Evolutionary conservation across 305 asterid species (phyloP).

Genomic region (Ilex paraguariensis): DNA sequence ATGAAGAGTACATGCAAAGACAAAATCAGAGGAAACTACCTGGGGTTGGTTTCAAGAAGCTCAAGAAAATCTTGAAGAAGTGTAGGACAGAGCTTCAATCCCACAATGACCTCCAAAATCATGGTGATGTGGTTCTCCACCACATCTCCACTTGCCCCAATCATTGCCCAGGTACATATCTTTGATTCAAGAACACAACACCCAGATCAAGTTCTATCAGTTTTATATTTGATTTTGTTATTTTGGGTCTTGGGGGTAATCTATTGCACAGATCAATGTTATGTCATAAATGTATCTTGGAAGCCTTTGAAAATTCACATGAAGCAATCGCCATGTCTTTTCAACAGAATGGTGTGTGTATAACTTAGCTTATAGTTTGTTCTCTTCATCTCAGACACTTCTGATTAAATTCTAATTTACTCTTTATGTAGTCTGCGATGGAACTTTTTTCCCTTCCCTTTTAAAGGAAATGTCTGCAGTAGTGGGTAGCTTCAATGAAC

Average conservation of each 20-base stretch:
- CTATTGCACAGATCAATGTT: too few relatives aligned
- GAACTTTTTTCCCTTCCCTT: slow-evolving; percentile 87
- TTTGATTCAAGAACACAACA: too few relatives aligned
- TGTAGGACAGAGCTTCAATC: slow-evolving; percentile 45
- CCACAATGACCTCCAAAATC: slow-evolving; percentile 2
- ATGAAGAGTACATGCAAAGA: slow-evolving; percentile 78
- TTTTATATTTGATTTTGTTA: too few relatives aligned
- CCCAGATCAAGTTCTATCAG: too few relatives aligned
- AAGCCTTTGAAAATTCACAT: too few relatives aligned
- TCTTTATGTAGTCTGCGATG: slow-evolving; percentile 67
- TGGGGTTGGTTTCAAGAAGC: slow-evolving; percentile 71
- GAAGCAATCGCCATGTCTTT: too few relatives aligned
- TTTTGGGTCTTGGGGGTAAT: too few relatives aligned
- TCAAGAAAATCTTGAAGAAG: slow-evolving; percentile 69
- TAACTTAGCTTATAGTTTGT: neutral
- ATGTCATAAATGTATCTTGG: too few relatives aligned
- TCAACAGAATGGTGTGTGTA: neutral
- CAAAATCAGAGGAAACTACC: slow-evolving; percentile 67
- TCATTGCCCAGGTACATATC: slow-evolving; percentile 56
- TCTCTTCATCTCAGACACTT: slow-evolving; percentile 1
- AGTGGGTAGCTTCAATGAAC: slow-evolving; percentile 72
- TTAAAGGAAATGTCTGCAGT: slow-evolving; percentile 85
- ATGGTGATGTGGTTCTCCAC: slow-evolving; percentile 13
- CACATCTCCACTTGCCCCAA: slow-evolving; percentile 46
- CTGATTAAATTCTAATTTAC: slow-evolving; percentile 6